Percentiles rank a stretch among this genome's conserved stretches.
Conservation (phyloP, 2,329 filamentous ascomycete genomes). For the Thielaviopsis punctulata region DNA sequence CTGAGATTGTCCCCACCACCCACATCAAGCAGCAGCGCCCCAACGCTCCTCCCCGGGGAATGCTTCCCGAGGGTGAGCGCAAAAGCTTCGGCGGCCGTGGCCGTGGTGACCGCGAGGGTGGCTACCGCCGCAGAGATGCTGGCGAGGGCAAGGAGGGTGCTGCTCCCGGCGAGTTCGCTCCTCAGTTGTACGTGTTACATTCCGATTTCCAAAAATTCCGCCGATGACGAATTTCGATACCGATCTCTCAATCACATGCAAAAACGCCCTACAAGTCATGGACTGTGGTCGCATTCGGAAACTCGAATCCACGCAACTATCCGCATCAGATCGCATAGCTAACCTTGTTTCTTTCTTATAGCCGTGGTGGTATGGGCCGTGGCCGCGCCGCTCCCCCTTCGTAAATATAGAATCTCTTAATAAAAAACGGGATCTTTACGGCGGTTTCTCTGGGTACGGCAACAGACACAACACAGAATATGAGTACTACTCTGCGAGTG, state of each 20-base stretch:
- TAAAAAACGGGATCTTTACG: constrained; percentile 17
- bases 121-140: constrained; percentile 81
- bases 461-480: constrained; percentile 13
- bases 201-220: neutral
- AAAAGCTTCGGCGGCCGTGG: constrained; percentile 73
- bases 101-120: constrained; percentile 65
- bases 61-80: constrained; percentile 78
- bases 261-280: neutral
- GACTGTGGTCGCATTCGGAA: constrained; percentile 10
- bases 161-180: constrained; percentile 81
- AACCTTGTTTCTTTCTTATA: constrained; percentile 18
- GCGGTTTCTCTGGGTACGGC: constrained; percentile 27
- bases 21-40: constrained; percentile 99
- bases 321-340: neutral
- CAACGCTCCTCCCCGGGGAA: constrained; percentile 93
- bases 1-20: constrained; percentile 97
- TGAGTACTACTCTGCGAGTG: constrained; percentile 7
- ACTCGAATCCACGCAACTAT: neutral
- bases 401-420: constrained; percentile 30
- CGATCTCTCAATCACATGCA: neutral
- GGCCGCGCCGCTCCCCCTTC: constrained; percentile 64
- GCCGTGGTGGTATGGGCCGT: constrained; percentile 79
- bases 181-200: constrained; percentile 58
- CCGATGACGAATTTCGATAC: neutral
- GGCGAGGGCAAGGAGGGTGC: constrained; percentile 79